phyloP scores from a whole-genome alignment of 768 basidiomycete species.

The Termitomyces sp. region DNA sequence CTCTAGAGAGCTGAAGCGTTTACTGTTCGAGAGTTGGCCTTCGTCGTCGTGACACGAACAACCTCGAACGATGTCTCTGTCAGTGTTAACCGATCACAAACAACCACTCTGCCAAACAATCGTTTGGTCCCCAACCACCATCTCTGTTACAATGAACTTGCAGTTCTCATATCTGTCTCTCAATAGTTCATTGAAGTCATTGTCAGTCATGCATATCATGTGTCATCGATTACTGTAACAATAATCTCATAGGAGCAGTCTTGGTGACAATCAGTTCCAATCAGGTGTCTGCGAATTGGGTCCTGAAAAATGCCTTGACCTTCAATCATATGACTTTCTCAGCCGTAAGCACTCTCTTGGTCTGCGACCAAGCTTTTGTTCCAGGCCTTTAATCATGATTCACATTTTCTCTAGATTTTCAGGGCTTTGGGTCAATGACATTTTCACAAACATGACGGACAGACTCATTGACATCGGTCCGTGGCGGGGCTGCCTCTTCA shows the following conservation, averaged over 20 bases:
- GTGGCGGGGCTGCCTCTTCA: neutral
- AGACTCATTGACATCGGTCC: neutral
- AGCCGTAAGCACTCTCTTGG: neutral
- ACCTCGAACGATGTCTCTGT: constrained; percentile 19
- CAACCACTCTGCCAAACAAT: constrained; percentile 14
- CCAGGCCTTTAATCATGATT: neutral
- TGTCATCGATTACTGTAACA: neutral
- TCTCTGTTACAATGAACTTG: too few relatives aligned
- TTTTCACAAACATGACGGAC: neutral
- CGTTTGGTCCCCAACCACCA: neutral
- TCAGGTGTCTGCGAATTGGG: neutral
- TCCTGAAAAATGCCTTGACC: neutral
- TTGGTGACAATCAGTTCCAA: neutral
- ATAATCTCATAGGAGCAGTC: neutral
- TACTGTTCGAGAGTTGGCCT: constrained; percentile 19
- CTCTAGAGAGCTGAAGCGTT: constrained; percentile 26
- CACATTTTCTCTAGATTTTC: neutral
- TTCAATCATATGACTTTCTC: neutral
- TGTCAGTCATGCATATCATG: neutral
- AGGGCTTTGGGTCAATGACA: neutral
- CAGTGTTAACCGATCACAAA: constrained; percentile 16
- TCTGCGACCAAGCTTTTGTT: neutral
- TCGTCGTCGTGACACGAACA: constrained; percentile 29
- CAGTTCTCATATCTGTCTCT: too few relatives aligned
- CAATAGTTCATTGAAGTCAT: neutral